Base-by-base conservation (phyloP, 1,284 basidiomycete species). In the Cystobasidium pallidum region DNA sequence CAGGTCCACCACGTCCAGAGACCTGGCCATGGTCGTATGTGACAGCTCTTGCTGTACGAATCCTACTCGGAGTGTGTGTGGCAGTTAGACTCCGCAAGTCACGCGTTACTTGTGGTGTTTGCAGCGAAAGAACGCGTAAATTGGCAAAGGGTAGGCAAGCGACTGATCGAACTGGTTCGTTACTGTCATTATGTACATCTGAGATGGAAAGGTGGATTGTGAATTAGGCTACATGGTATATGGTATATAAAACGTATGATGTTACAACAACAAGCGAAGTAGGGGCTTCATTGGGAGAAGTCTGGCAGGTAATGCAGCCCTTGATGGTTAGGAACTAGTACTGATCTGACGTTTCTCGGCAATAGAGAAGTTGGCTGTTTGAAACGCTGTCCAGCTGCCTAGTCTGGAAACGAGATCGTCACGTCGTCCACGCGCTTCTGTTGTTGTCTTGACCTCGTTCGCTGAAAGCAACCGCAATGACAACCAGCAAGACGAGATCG, bases 1-100 rank as follows among this genome's bases (percentile, higher is more conserved):
- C 45, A 71, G 59, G 41, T 71, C 68, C 7, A 55, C 59, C 24
- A 64, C 59, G 26, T 71, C 59, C 13, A 64, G 61, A 32, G 61
- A 49, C 21, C 49, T 52, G 8, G 68, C 61, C 68, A 71, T 71
- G 59, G 36, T n/a, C 24, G 30, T 19, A n/a, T 26, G 26, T 61
- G 11, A 34, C 1, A 32, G 1, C 3, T 32, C n/a, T 34, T 10
- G n/a, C 21, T 51, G 58, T 36, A 1, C 11, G 1, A 15, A 45
- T 15, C 32, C n/a, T 47, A 26, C 21, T 43, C 7, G n/a, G 15
- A 45, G 43, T 19, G 3, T 6, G 24, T 11, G 13, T 28, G 4
- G 19, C 7, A 30, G 58, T 43, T 10, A 36, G 54, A 1, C 13
- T 57, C 30, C 10, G n/a, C 7, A n/a, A 34, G 24, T 36, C 30